Evolutionary conservation across 2,329 filamentous ascomycete genomes (phyloP).

Genomic region (Dothistroma septosporum): DNA sequence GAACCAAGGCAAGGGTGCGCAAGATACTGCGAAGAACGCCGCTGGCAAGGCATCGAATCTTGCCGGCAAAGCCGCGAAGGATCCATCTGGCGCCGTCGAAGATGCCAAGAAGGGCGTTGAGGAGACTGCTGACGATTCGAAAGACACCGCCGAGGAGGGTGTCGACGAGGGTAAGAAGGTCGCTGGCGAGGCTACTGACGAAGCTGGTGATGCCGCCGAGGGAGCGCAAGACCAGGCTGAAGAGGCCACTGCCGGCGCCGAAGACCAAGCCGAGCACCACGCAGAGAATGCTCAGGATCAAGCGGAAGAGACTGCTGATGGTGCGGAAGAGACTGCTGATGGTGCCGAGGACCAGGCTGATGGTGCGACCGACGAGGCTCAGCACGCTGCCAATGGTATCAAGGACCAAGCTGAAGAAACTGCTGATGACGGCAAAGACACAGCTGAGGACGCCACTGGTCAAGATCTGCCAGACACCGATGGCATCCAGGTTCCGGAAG

Average conservation of each 20-base stretch:
- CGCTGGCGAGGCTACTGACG: conserved; percentile 31
- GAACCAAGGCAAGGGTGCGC: conserved; percentile 32
- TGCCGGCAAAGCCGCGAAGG: conserved; percentile 42
- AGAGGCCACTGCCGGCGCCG: conserved; percentile 32
- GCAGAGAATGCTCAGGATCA: conserved; percentile 31
- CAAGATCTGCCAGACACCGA: conserved; percentile 30
- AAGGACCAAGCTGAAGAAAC: conserved; percentile 29
- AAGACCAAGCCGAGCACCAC: conserved; percentile 34
- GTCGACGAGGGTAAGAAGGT: conserved; percentile 32
- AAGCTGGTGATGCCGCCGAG: conserved; percentile 14
- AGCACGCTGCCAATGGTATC: conserved; percentile 28
- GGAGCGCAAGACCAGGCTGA: conserved; percentile 29
- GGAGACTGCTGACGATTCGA: conserved; percentile 32
- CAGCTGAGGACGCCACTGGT: conserved; percentile 28
- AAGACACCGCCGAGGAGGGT: conserved; percentile 30
- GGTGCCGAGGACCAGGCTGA: conserved; percentile 33
- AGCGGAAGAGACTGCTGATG: conserved; percentile 32
- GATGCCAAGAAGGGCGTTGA: conserved; percentile 35
- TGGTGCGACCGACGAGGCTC: conserved; percentile 31
- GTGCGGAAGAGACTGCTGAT: conserved; percentile 30
- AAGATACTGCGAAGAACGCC: conserved; percentile 45
- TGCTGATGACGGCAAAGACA: conserved; percentile 29
- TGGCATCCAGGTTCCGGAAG: conserved; percentile 35
- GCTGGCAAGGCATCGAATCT: conserved; percentile 46
- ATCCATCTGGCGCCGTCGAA: conserved; percentile 29